Conservation (phyloP, 192 early-diverging fungal genomes). For the Linnemannia elongata region DNA sequence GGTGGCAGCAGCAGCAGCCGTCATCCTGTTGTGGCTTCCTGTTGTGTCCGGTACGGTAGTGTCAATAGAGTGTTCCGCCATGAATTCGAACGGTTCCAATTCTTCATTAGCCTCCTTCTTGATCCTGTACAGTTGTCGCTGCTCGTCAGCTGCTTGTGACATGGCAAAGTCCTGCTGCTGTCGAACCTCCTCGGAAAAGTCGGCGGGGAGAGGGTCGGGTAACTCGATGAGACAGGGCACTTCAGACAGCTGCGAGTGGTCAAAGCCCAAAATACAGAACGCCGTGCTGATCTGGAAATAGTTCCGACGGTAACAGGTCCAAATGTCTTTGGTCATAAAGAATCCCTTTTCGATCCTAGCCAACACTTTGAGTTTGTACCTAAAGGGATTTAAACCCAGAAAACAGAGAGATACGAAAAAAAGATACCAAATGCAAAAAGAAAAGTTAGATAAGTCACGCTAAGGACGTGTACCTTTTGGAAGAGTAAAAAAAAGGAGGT, state of each 20-base stretch:
- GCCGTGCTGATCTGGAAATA: slow-evolving; percentile 88
- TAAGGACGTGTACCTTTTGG: not conserved
- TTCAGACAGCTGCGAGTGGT: slow-evolving; percentile 61
- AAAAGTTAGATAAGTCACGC: not conserved
- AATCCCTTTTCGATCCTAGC: slow-evolving; percentile 90
- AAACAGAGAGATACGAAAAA: slow-evolving; percentile 9
- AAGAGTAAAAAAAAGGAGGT: not conserved
- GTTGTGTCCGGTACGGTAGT: not conserved
- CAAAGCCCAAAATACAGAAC: slow-evolving; percentile 66
- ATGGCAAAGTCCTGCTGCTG: slow-evolving; percentile 12
- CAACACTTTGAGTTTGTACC: slow-evolving; percentile 70
- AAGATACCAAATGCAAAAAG: not conserved
- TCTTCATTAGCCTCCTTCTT: not conserved
- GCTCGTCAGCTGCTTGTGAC: slow-evolving; percentile 3
- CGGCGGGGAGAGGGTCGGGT: slow-evolving; percentile 40
- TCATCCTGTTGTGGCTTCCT: not conserved
- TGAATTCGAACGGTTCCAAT: not conserved
- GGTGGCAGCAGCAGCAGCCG: not conserved
- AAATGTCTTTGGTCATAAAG: slow-evolving; percentile 82
- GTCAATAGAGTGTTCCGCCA: not conserved
- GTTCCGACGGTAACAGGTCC: slow-evolving; percentile 94
- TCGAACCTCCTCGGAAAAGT: not conserved
- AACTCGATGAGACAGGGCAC: slow-evolving; percentile 77
- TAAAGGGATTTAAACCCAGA: slow-evolving; percentile 14
- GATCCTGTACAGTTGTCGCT: slow-evolving; percentile 1